These are phyloP conservation scores for Lasiodiplodia citricola DNA, from an alignment of 2,329 filamentous ascomycete genomes.

Conservation along the genomic window DNA sequence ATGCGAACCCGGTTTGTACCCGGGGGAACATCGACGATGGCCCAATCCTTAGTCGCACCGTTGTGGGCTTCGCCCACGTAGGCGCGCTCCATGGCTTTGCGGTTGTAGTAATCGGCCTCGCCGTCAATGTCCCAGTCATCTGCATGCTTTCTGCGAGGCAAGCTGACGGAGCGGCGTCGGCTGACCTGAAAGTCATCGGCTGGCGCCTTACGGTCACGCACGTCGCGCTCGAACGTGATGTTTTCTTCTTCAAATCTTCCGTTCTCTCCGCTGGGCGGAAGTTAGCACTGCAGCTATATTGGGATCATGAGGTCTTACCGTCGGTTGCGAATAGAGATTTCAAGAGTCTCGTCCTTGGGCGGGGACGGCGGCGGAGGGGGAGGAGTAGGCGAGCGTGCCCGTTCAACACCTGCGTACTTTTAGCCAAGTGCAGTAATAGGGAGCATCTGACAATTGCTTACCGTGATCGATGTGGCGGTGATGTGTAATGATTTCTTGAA, in stretches of 20 bases:
- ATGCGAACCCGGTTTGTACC: slow-evolving; percentile 82
- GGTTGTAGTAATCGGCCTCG: slow-evolving; percentile 67
- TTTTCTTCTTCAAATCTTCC: slow-evolving; percentile 66
- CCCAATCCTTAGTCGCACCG: slow-evolving; percentile 77
- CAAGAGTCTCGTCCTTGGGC: slow-evolving; percentile 57
- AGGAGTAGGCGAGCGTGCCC: slow-evolving; percentile 53
- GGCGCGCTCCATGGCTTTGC: slow-evolving; percentile 71
- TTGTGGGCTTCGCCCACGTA: slow-evolving; percentile 75
- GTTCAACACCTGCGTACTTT: slow-evolving; percentile 47
- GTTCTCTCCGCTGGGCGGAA: slow-evolving; percentile 33
- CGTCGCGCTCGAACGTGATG: slow-evolving; percentile 66
- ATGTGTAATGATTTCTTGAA: slow-evolving; percentile 87
- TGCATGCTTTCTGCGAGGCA: slow-evolving; percentile 56
- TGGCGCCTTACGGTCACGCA: slow-evolving; percentile 32
- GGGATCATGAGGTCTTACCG: slow-evolving; percentile 1
- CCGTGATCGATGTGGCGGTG: slow-evolving; percentile 88
- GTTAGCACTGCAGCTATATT: not conserved
- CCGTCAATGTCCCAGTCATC: slow-evolving; percentile 55
- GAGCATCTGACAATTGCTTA: slow-evolving; percentile 49
- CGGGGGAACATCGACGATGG: slow-evolving; percentile 81
- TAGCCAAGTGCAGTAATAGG: slow-evolving; percentile 23
- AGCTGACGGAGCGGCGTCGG: slow-evolving; percentile 47
- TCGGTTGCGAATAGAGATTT: slow-evolving; percentile 59
- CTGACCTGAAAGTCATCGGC: slow-evolving; percentile 36
- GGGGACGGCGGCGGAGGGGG: slow-evolving; percentile 57